These are phyloP conservation scores for Daucus carota DNA, from an alignment of 129 eudicot genomes.

Conservation along the genomic window DH1_v3.0 NC_030386.2:30728001-30728500, in stretches of 20 bases:
- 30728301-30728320: neutral
- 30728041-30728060: neutral
- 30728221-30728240: slow-evolving; percentile 1
- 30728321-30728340: slow-evolving; percentile 7
- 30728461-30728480: too few relatives aligned
- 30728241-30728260: neutral
- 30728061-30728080: neutral
- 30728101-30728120: neutral
- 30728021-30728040: neutral
- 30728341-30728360: slow-evolving; percentile 1
- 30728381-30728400: neutral
- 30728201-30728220: neutral
- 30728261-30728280: neutral
- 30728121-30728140: neutral
- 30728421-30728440: neutral
- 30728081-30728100: neutral
- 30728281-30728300: neutral
- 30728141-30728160: neutral
- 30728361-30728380: neutral
- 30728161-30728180: too few relatives aligned
- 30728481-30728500: neutral
- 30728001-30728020: neutral
- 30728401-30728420: neutral
- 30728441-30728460: too few relatives aligned
- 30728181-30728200: slow-evolving; percentile 1